phyloP scores from a whole-genome alignment of 176 grass and related monocot genomes.

The sorghum (Sorghum bicolor) region Sorghum_bicolor_NCBIv3 NC_012870.2:62786501-62787000 shows the following conservation, averaged over 20 bases:
- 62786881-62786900: neutral
- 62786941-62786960: too few species aligned
- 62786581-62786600: constrained; percentile 30
- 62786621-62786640: neutral
- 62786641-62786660: neutral
- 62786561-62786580: constrained; percentile 30
- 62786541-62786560: constrained; percentile 39
- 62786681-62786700: neutral
- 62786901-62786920: neutral
- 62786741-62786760: neutral
- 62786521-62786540: neutral
- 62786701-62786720: neutral
- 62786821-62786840: neutral
- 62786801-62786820: neutral
- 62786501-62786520: neutral
- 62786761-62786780: neutral
- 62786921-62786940: too few species aligned
- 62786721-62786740: constrained; percentile 19
- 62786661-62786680: neutral
- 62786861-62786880: neutral
- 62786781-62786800: constrained; percentile 27
- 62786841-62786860: neutral
- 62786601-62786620: neutral
- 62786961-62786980: too few species aligned
- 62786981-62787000: too few species aligned